Conservation (phyloP, 1,284 basidiomycete genomes). For the Gymnopus androsaceus region DNA sequence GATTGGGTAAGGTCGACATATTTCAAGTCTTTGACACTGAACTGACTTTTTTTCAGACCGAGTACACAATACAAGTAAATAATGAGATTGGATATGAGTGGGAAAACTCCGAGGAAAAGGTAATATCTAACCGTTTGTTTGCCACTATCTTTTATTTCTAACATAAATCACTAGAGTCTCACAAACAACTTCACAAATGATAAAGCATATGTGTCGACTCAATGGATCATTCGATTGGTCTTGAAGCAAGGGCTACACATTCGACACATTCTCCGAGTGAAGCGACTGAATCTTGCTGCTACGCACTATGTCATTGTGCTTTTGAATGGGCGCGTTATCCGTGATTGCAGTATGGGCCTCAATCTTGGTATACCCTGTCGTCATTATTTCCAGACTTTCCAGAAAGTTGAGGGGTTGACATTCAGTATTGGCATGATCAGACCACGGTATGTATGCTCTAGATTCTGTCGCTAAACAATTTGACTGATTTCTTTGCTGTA, state of each 20-base stretch:
- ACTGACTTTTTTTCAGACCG: background rate
- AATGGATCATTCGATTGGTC: conserved; percentile 3
- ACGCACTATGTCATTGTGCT: conserved; percentile 11
- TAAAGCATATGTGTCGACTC: background rate
- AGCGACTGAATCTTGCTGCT: background rate
- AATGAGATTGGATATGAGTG: conserved; percentile 22
- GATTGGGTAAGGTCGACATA: conserved; percentile 25
- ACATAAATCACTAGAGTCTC: background rate
- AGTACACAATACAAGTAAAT: conserved; percentile 1
- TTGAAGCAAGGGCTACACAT: background rate
- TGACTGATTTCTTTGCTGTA: background rate
- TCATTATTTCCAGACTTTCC: conserved; percentile 14
- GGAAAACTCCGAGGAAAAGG: conserved; percentile 22
- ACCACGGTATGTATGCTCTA: background rate
- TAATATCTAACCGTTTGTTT: conserved; percentile 1
- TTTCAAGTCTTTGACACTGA: background rate
- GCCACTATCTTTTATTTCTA: background rate
- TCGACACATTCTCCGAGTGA: background rate
- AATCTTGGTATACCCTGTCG: conserved; percentile 17
- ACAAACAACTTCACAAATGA: conserved; percentile 5
- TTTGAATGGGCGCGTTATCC: conserved; percentile 9
- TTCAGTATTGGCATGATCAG: conserved; percentile 12
- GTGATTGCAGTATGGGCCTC: conserved; percentile 14
- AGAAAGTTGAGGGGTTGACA: conserved; percentile 2
- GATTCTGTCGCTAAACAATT: background rate